Evolutionary conservation across 306 rosid genomes (phyloP).

Genomic region (Sophora flavescens): DNA sequence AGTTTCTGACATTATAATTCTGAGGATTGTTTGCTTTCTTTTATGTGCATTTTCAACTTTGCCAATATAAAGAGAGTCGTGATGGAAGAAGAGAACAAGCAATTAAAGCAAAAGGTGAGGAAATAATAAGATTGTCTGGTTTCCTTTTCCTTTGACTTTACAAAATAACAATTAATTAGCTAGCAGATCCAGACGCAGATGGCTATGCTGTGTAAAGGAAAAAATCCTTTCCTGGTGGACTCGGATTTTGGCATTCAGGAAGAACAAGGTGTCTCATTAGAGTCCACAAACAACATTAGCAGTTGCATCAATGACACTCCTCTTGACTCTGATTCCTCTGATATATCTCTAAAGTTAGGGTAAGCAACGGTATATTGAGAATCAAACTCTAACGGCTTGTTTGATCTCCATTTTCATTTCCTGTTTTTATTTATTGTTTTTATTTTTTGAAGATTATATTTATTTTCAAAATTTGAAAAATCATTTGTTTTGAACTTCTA

Average conservation of each 20-base stretch:
- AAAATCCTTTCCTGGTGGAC: neutral
- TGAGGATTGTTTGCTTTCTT: conserved; percentile 19
- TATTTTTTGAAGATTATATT: too few relatives aligned
- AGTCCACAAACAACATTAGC: conserved; percentile 40
- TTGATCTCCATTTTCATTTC: too few relatives aligned
- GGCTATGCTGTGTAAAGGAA: conserved; percentile 26
- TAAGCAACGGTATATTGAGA: conserved; percentile 42
- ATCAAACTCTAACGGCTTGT: too few relatives aligned
- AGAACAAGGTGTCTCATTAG: conserved; percentile 34
- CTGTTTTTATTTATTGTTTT: too few relatives aligned
- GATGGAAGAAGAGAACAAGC: conserved; percentile 47
- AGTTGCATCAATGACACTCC: conserved; percentile 48
- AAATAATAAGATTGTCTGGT: neutral
- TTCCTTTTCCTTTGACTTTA: neutral
- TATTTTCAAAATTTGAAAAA: too few relatives aligned
- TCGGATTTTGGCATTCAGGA: conserved; percentile 30
- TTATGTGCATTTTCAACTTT: conserved; percentile 9
- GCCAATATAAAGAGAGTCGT: conserved; percentile 14
- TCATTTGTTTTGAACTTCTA: too few relatives aligned
- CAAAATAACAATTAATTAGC: neutral
- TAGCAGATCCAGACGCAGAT: neutral
- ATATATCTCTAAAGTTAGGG: conserved; percentile 55
- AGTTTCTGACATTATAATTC: neutral
- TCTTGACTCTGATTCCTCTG: conserved; percentile 41
- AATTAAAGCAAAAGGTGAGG: conserved; percentile 45